A percentile compares a stretch with the other conserved stretches of the same genome.
Conservation (phyloP, 2,329 filamentous ascomycete species). For the Aspergillus hortae region DNA sequence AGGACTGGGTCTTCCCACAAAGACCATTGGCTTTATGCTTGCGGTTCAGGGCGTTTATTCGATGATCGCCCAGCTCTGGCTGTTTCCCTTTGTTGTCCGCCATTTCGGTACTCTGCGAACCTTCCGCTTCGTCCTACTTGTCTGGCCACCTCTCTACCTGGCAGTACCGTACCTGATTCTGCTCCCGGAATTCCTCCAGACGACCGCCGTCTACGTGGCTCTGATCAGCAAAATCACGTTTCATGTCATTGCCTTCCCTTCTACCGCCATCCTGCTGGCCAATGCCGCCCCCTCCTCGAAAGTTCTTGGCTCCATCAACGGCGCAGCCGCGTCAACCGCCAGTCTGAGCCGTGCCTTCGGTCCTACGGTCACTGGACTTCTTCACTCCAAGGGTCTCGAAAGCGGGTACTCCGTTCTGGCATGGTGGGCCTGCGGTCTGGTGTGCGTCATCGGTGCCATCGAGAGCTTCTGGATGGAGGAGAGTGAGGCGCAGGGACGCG, state of each 20-base stretch:
- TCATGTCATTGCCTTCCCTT: slow-evolving; percentile 85
- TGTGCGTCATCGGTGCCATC: slow-evolving; percentile 71
- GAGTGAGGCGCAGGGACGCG: slow-evolving; percentile 41
- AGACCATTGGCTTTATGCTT: slow-evolving; percentile 81
- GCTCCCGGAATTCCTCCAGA: slow-evolving; percentile 67
- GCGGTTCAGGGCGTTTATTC: slow-evolving; percentile 87
- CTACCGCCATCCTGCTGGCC: slow-evolving; percentile 81
- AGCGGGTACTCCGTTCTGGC: slow-evolving; percentile 81
- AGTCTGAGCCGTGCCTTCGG: slow-evolving; percentile 85
- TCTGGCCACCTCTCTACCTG: slow-evolving; percentile 86
- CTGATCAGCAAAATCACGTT: slow-evolving; percentile 92
- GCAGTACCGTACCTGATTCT: slow-evolving; percentile 85
- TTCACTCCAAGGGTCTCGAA: slow-evolving; percentile 76
- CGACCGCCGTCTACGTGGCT: slow-evolving; percentile 70
- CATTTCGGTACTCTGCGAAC: slow-evolving; percentile 74
- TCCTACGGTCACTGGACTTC: slow-evolving; percentile 78
- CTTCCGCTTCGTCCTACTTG: slow-evolving; percentile 75
- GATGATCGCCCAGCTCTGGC: slow-evolving; percentile 76
- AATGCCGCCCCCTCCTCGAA: slow-evolving; percentile 82
- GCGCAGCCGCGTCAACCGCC: slow-evolving; percentile 84
- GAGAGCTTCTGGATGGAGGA: slow-evolving; percentile 75
- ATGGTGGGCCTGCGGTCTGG: slow-evolving; percentile 85
- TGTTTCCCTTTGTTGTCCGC: slow-evolving; percentile 75
- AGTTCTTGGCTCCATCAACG: slow-evolving; percentile 88
- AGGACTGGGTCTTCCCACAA: slow-evolving; percentile 78